phyloP scores from a whole-genome alignment of 371 early-diverging fungal species.

The Syncephalis plumigaleata region DNA sequence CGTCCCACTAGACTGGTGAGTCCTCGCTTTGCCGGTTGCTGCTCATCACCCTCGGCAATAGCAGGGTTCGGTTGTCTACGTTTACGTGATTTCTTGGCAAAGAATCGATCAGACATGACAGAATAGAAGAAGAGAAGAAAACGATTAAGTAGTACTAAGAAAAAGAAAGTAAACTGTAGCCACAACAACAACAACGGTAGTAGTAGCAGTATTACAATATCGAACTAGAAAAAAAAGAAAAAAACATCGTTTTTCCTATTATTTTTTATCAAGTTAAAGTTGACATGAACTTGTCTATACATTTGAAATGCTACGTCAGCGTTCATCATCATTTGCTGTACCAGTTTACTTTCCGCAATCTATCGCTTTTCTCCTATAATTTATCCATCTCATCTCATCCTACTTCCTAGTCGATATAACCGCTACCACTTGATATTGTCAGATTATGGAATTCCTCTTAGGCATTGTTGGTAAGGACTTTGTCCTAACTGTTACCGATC shows the following conservation, averaged over 20 bases:
- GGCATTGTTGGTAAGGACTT: conserved; percentile 93
- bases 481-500: conserved; percentile 75
- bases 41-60: not conserved
- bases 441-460: conserved; percentile 85
- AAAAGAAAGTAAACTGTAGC: too few relatives aligned
- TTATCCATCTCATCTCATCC: not conserved
- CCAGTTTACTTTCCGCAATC: not conserved
- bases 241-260: too few relatives aligned
- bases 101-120: not conserved
- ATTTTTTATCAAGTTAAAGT: not conserved
- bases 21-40: too few relatives aligned
- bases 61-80: not conserved
- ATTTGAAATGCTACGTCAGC: not conserved
- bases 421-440: too few relatives aligned
- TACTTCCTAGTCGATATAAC: not conserved
- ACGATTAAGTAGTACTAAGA: too few relatives aligned
- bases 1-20: too few relatives aligned
- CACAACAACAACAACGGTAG: too few relatives aligned
- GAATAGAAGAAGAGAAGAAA: not conserved
- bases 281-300: not conserved
- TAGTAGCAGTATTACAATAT: too few relatives aligned
- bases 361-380: not conserved
- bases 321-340: too few relatives aligned
- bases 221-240: not conserved
- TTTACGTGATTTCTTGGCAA: not conserved